Evolutionary conservation across 106 monocot genomes (phyloP).

Genomic region (Apostasia ramifera): DNA sequence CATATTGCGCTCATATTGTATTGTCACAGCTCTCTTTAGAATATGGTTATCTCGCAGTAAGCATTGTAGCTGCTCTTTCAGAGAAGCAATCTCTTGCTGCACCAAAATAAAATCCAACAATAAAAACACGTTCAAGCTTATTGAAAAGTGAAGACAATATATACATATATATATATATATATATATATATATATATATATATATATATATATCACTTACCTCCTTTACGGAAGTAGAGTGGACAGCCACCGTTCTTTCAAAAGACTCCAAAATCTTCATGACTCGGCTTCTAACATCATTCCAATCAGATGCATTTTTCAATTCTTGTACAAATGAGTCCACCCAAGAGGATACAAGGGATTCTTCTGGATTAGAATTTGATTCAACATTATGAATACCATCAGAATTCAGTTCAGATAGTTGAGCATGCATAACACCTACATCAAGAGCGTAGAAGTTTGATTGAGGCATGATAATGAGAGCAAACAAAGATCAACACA

Average conservation of each 20-base stretch:
- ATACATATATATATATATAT: not conserved
- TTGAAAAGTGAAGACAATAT: not conserved
- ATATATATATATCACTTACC: constrained; percentile 19
- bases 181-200: not conserved
- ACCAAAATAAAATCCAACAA: not conserved
- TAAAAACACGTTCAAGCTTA: not conserved
- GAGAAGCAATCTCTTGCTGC: constrained; percentile 23
- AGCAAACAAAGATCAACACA: not conserved
- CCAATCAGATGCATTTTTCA: constrained; percentile 60
- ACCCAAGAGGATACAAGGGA: constrained; percentile 45
- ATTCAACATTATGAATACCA: constrained; percentile 5
- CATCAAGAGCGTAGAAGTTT: not conserved
- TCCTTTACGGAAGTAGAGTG: constrained; percentile 31
- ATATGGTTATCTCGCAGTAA: constrained; percentile 51
- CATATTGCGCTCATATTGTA: constrained; percentile 51
- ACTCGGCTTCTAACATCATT: constrained; percentile 53
- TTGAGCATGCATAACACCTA: constrained; percentile 23
- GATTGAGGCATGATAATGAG: not conserved
- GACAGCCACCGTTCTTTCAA: constrained; percentile 39
- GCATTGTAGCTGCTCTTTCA: constrained; percentile 56
- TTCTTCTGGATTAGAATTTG: not conserved
- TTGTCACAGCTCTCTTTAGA: constrained; percentile 51
- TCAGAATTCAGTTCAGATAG: constrained; percentile 21
- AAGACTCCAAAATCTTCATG: constrained; percentile 53
- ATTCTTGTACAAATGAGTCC: constrained; percentile 73